A percentile compares a stretch with the other conserved stretches of the same genome.
Evolutionary conservation across 495 filamentous ascomycete species (phyloP).

Genomic region (Geopyxis carbonaria): DNA sequence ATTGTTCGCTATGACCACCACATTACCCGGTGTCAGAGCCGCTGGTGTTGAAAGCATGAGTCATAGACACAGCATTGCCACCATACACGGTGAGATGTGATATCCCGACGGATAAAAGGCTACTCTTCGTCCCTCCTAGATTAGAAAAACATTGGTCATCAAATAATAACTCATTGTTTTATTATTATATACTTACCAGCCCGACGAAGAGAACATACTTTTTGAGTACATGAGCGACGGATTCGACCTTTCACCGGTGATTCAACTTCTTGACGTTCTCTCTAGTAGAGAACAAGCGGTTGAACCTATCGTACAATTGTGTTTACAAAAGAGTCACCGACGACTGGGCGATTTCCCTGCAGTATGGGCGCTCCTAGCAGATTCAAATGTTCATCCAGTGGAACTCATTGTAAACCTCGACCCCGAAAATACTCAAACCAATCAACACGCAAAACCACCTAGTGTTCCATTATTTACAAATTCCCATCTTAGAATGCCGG

Average conservation of each 20-base stretch:
- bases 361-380: background rate
- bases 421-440: background rate
- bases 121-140: too few species aligned
- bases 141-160: too few species aligned
- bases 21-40: too few species aligned
- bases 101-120: too few species aligned
- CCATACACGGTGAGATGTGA: too few species aligned
- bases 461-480: background rate
- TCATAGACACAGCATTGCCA: too few species aligned
- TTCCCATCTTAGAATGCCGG: background rate
- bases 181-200: too few species aligned
- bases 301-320: conserved; percentile 8
- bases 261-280: conserved; percentile 14
- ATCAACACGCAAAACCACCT: background rate
- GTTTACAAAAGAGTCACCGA: background rate
- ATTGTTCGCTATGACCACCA: too few species aligned
- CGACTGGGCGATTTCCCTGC: background rate
- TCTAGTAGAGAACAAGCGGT: background rate
- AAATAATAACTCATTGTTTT: too few species aligned
- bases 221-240: conserved; percentile 14
- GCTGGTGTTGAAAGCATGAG: too few species aligned
- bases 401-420: background rate
- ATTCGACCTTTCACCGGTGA: conserved; percentile 17
- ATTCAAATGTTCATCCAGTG: background rate
- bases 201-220: too few species aligned